Percentiles rank a stretch among this genome's conserved stretches.
phyloP scores from a whole-genome alignment of 768 basidiomycete genomes.

The Cystobasidium ongulense region DNA sequence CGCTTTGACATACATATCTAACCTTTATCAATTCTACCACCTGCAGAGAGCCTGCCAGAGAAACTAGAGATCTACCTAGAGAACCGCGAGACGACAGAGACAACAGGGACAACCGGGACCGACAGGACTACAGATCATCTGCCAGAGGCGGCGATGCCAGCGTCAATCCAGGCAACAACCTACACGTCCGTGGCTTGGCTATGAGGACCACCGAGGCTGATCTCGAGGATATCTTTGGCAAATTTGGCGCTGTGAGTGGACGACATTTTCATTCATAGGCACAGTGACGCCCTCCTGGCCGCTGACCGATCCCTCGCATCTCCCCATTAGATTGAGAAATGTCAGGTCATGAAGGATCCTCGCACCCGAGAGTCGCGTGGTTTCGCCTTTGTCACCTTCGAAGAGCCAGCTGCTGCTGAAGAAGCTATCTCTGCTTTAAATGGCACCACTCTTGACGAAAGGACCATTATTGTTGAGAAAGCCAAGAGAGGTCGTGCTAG shows the following conservation, averaged over 20 bases:
- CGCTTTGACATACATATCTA: not conserved
- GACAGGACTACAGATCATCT: not conserved
- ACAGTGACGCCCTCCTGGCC: not conserved
- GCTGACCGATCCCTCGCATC: not conserved
- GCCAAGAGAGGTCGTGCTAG: constrained; percentile 17
- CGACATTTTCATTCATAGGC: not conserved
- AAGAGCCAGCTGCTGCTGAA: constrained; percentile 75
- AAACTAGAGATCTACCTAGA: not conserved
- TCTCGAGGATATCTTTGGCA: constrained; percentile 78
- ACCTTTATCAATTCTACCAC: not conserved
- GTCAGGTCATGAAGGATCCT: constrained; percentile 60
- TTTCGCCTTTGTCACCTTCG: constrained; percentile 86
- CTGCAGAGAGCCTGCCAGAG: not conserved
- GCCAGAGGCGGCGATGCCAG: constrained; percentile 28
- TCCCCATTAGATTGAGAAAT: constrained; percentile 56
- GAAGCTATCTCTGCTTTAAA: constrained; percentile 79
- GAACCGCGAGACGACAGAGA: not conserved
- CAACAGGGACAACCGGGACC: not conserved
- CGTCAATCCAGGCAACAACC: constrained; percentile 59
- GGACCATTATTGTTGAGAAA: constrained; percentile 78
- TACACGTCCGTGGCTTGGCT: constrained; percentile 58
- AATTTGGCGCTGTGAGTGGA: constrained; percentile 68
- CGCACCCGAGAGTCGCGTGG: constrained; percentile 65
- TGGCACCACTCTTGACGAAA: constrained; percentile 76
- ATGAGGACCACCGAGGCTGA: constrained; percentile 67